These are phyloP conservation scores for Truncatella angustata DNA, from an alignment of 2,329 filamentous ascomycete species.

Conservation along the genomic window DNA sequence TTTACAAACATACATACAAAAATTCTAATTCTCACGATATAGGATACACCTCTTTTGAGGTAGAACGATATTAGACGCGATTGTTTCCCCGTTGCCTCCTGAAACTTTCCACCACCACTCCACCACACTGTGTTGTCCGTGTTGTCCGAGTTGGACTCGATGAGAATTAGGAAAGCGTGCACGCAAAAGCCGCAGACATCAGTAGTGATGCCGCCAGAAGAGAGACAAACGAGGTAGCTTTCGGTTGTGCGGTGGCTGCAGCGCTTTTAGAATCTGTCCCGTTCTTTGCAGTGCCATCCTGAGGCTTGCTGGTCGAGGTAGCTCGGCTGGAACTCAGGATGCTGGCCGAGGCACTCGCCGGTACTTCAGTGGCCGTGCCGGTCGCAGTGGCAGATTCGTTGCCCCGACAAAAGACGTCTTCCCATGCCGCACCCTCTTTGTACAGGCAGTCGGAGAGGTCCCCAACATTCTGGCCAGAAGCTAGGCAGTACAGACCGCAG, in stretches of 20 bases:
- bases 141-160: background rate
- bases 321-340: constrained; percentile 20
- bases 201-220: background rate
- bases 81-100: background rate
- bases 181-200: background rate
- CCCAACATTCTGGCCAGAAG: constrained; percentile 34
- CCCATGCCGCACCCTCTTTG: constrained; percentile 33
- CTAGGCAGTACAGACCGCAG: constrained; percentile 51
- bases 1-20: background rate
- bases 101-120: background rate
- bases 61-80: background rate
- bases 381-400: constrained; percentile 36
- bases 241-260: background rate
- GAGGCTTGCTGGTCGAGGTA: background rate
- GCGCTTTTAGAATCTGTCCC: background rate
- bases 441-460: constrained; percentile 37
- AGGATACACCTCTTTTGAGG: background rate
- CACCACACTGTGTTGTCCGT: no score
- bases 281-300: background rate
- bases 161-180: background rate
- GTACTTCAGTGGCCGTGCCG: constrained; percentile 22
- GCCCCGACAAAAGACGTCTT: constrained; percentile 43
- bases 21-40: background rate
- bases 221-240: background rate
- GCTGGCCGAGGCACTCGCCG: constrained; percentile 29